Base-by-base conservation (phyloP, 352 stramenopile species). In the Phytopythium chamaehyphon region DNA sequence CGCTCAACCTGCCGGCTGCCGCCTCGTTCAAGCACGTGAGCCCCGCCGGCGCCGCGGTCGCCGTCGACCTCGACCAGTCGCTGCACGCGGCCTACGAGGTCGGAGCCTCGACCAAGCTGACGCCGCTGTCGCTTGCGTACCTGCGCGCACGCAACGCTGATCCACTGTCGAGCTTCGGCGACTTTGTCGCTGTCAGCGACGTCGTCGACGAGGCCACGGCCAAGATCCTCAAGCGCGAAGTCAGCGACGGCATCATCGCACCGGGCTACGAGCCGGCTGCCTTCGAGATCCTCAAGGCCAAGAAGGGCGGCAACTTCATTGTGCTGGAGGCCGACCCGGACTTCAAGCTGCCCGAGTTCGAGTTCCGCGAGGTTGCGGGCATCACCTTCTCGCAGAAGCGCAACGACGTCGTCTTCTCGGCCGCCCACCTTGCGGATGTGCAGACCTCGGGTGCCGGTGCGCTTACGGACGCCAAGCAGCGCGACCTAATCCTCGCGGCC, bases 291-390 rank as follows among this genome's bases (percentile, higher is more conserved):
- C 81, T 99, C 21, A 98, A 98, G 64, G 64, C 68, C 40, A 99
- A 99, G 83, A 99, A 99, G 87, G 91, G 88, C 51, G 98, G 97
- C 58, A 98, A 98, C 57, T 99, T 99, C 69, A 99, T 99, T 60
- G 86, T 99, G 35, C 79, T 99, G 28, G 82, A 99, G 62, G 96
- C 95, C 28, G 95, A 98, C 54, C 57, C 88, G 61, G 66, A 85
- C 56, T 99, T 98, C 62, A 51, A 81, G 44, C 83, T 98, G 2
- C 96, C 96, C 28, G 65, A 86, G 18, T 80, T 98, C 47, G 98
- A 99, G 82, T 99, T 98, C 76, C 82, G 88, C 61, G 97, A 99
- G 69, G 93, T 99, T 11, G 98, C 97, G 60, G 97, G 98, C 56
- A 97, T 99, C 73, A 98, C 88, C 40, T 99, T 99, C 68, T 82